Base-by-base conservation (phyloP, 495 filamentous ascomycete species). In the Neurospora pannonica region DNA sequence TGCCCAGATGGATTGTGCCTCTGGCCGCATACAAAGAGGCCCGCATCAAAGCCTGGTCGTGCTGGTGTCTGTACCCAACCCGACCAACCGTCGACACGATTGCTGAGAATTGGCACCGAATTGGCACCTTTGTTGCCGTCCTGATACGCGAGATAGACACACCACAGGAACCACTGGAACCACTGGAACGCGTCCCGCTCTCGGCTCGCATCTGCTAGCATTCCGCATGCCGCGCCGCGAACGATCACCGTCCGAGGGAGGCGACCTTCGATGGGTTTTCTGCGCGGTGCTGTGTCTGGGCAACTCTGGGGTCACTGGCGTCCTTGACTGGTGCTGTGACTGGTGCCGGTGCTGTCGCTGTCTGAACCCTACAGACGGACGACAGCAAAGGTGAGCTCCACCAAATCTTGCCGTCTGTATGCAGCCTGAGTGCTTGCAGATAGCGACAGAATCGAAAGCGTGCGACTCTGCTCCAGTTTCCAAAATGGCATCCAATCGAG, bases 1-100 rank as follows among this genome's bases (percentile, higher is more conserved):
- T 62, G 54, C 77, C 75, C 76, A 78, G 76, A 72, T 71, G 70
- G 75, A 72, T 70, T 77, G 75, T 79, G 81, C 80, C 70, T 43
- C 40, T 80, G 81, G 80, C 81, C 81, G 81, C 81, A 83, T 83
- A 83, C 76, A 69, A 60, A 31, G 77, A 78, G 81, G 80, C 81
- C 81, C 77, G 80, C 79, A 71, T 74, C 75, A 77, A 77, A 72
- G 72, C 71, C 71, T 28, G 40, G 70, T 74, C 62, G 42, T 43
- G 42, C 17, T 43, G 40, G 72, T 75, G 71, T 79, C 78, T 70
- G 72, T 78, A 75, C 77, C 79, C 79, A 81, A 79, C 75, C 54
- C 77, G 73, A 79, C 54, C 54, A 67, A 67, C 54, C 54, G 54
- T 34, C 28, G 54, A 36, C 48, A 24, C 48, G 48, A 67, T 67